phyloP scores from a whole-genome alignment of 768 basidiomycete species.

The Boletus edulis region DNA sequence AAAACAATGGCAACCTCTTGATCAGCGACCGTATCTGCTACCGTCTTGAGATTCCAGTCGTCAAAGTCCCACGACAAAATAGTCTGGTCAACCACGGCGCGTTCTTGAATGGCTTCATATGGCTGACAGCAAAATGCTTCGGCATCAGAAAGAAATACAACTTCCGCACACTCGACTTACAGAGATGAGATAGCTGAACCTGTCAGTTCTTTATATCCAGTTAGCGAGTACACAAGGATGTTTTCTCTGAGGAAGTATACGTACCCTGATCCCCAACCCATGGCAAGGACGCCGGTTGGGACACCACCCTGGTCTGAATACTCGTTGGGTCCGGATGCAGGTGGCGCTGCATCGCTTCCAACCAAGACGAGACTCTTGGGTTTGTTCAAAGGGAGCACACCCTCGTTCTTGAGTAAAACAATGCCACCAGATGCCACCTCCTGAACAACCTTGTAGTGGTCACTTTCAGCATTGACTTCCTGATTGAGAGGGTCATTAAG shows the following conservation, averaged over 20 bases:
- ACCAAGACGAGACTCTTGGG: slow-evolving; percentile 59
- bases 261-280: slow-evolving; percentile 89
- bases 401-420: slow-evolving; percentile 67
- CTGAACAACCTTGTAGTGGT: slow-evolving; percentile 50
- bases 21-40: slow-evolving; percentile 44
- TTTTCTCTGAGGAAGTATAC: background rate
- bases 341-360: slow-evolving; percentile 66
- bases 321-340: slow-evolving; percentile 65
- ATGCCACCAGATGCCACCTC: slow-evolving; percentile 67
- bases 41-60: slow-evolving; percentile 59
- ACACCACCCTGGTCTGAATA: slow-evolving; percentile 60
- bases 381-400: slow-evolving; percentile 55
- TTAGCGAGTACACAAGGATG: background rate
- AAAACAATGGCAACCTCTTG: slow-evolving; percentile 77
- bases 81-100: slow-evolving; percentile 66
- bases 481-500: slow-evolving; percentile 31
- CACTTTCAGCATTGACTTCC: slow-evolving; percentile 55
- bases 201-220: slow-evolving; percentile 46
- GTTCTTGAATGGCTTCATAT: slow-evolving; percentile 73
- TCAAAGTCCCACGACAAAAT: slow-evolving; percentile 66
- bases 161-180: slow-evolving; percentile 36
- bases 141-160: background rate
- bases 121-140: slow-evolving; percentile 42
- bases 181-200: slow-evolving; percentile 77
- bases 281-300: slow-evolving; percentile 69